A percentile compares a stretch with the other conserved stretches of the same genome.
Evolutionary conservation across 169 alveolate genomes (phyloP).

Genomic region (Plasmodium inui): DNA sequence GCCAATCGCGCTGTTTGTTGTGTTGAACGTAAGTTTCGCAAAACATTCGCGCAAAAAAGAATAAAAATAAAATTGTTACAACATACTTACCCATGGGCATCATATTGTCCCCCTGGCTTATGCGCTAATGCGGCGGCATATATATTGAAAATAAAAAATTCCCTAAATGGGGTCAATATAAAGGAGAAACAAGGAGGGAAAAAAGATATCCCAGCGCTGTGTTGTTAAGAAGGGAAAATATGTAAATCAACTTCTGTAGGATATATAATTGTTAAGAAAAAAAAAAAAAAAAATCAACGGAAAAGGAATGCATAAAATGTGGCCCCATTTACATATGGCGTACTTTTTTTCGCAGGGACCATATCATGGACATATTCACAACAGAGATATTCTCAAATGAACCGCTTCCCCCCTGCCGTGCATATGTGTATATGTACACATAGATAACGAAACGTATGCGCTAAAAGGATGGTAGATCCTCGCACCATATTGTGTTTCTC

Average conservation of each 20-base stretch:
- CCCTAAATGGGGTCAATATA: not conserved
- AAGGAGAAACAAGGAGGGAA: not conserved
- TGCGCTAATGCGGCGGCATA: not conserved
- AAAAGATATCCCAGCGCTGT: not conserved
- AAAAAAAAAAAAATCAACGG: not conserved
- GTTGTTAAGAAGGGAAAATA: not conserved
- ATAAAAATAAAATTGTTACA: not conserved
- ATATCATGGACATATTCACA: not conserved
- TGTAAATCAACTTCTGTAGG: not conserved
- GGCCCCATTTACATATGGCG: not conserved
- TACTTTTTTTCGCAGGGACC: not conserved
- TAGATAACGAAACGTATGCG: not conserved
- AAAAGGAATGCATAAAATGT: not conserved
- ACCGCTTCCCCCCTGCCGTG: not conserved
- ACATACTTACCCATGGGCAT: not conserved
- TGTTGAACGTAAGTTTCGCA: not conserved
- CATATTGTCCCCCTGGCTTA: not conserved
- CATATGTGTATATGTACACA: not conserved
- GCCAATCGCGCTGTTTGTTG: not conserved
- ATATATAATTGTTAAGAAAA: not conserved
- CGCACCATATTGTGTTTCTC: not conserved
- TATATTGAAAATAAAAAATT: too few relatives aligned
- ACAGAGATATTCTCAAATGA: not conserved
- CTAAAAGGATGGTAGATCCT: not conserved
- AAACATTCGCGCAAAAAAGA: not conserved